Evolutionary conservation across 2,329 filamentous ascomycete genomes (phyloP).

Genomic region (Neonectria neomacrospora): DNA sequence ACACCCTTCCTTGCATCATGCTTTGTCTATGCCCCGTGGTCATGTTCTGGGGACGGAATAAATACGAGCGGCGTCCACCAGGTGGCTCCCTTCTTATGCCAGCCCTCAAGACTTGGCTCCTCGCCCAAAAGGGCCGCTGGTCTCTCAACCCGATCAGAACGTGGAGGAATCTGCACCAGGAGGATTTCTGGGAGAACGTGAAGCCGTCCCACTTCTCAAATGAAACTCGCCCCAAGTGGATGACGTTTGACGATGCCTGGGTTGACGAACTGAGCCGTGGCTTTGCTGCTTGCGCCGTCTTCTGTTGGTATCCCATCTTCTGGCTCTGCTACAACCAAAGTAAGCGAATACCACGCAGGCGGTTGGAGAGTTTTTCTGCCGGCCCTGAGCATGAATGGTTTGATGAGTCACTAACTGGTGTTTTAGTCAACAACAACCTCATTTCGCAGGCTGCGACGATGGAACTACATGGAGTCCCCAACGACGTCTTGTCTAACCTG

Average conservation of each 20-base stretch:
- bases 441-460: slow-evolving; percentile 73
- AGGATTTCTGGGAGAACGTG: slow-evolving; percentile 72
- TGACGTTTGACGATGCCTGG: slow-evolving; percentile 84
- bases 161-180: slow-evolving; percentile 66
- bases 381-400: too few relatives aligned
- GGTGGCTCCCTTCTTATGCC: slow-evolving; percentile 76
- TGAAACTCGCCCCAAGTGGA: slow-evolving; percentile 70
- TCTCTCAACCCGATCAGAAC: slow-evolving; percentile 71
- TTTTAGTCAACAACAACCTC: slow-evolving; percentile 66
- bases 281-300: slow-evolving; percentile 74
- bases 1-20: slow-evolving; percentile 73
- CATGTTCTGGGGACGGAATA: slow-evolving; percentile 66
- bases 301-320: slow-evolving; percentile 73
- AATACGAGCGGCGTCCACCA: slow-evolving; percentile 68
- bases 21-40: slow-evolving; percentile 72
- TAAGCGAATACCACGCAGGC: slow-evolving; percentile 33
- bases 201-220: slow-evolving; percentile 73
- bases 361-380: not conserved
- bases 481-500: slow-evolving; percentile 80
- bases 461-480: slow-evolving; percentile 76
- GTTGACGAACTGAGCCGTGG: slow-evolving; percentile 80
- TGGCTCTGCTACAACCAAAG: slow-evolving; percentile 63
- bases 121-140: slow-evolving; percentile 77
- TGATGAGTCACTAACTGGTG: slow-evolving; percentile 24
- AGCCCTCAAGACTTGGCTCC: slow-evolving; percentile 67